Base-by-base conservation (phyloP, 371 early-diverging fungal species). In the Mortierella sp. region DNA sequence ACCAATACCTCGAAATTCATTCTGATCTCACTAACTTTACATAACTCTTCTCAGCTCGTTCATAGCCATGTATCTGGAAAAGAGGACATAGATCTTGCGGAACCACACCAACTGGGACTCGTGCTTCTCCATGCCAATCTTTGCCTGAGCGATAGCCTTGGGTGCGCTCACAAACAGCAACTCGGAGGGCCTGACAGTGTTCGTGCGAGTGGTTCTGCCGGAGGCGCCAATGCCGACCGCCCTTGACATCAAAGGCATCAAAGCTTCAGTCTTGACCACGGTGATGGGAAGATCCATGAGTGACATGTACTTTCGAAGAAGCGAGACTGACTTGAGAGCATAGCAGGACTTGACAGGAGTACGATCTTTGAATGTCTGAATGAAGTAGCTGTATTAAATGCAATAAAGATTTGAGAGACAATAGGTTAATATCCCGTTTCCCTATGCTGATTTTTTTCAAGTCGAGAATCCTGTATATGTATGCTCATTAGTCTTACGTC, bases 41-140 rank as follows among this genome's bases (percentile, higher is more conserved):
- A 83, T 72, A 15, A 85, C 82, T 55, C 77, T 60, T 69, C 83
- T 70, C 60, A 92, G 63, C 64, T 87, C 88, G 66, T 98, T 99
- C 65, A 96, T 87, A 70, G 89, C 86, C 98, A 98, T 98, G 87
- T 97, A 99, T 65, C 96, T 88, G n/a, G 97, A 97, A 76, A 96
- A 95, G 15, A 93, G 78, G 55, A 98, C 88, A 85, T 97, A 99
- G 28, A 99, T 81, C 85, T 94, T 92, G 38, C 99, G 87, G 87
- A 97, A 99, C 99, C 99, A 99, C 16, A 96, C 93, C 76, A 98
- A 80, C 86, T 99, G 99, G 58, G 90, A 91, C 61, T 78, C 84
- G 77, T 99, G 99, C 76, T 89, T 86, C 43, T 88, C 83, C 99
- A 99, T 99, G 10, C 97, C 97, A 61, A 71, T 63, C 63, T 82